These are phyloP conservation scores for Argentina anserina DNA, from an alignment of 306 rosid species.

Conservation along the genomic window DNA sequence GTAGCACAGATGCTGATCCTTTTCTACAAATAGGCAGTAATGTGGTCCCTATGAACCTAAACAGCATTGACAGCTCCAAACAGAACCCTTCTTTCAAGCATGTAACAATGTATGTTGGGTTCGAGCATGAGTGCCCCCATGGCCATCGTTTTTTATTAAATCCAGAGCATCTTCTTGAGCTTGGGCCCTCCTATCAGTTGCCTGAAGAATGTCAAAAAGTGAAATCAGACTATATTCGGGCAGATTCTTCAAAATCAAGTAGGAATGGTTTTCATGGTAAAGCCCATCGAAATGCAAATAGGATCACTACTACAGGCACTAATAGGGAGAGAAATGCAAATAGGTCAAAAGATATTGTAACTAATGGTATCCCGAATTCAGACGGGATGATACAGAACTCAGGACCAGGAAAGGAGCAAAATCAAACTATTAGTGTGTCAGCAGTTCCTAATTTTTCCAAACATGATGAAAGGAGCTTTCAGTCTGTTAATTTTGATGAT, in stretches of 20 bases:
- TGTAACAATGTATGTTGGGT: slow-evolving; percentile 62
- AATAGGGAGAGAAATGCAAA: slow-evolving; percentile 47
- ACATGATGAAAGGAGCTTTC: slow-evolving; percentile 51
- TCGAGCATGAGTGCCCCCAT: slow-evolving; percentile 91
- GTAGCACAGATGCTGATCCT: slow-evolving; percentile 40
- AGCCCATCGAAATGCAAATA: slow-evolving; percentile 47
- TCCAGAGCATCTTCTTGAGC: slow-evolving; percentile 67
- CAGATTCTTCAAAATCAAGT: slow-evolving; percentile 42
- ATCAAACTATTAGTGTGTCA: slow-evolving; percentile 32
- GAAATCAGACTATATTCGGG: slow-evolving; percentile 31
- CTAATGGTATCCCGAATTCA: slow-evolving; percentile 38
- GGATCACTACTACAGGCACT: slow-evolving; percentile 34
- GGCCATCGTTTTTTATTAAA: slow-evolving; percentile 89
- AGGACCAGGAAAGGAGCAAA: slow-evolving; percentile 40
- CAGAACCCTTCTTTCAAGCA: slow-evolving; percentile 42
- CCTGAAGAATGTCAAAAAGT: slow-evolving; percentile 64
- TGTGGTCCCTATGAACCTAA: slow-evolving; percentile 59
- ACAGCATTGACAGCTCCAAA: slow-evolving; percentile 45
- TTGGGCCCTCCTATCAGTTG: slow-evolving; percentile 51
- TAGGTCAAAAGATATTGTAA: slow-evolving; percentile 45
- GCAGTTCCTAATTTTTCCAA: slow-evolving; percentile 34
- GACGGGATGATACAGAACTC: slow-evolving; percentile 34
- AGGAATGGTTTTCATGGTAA: slow-evolving; percentile 49
- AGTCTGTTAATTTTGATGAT: slow-evolving; percentile 45
- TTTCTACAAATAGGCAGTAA: slow-evolving; percentile 69